phyloP scores from a whole-genome alignment of 2,329 filamentous ascomycete genomes.

The Alternaria hordeiaustralica region DNA sequence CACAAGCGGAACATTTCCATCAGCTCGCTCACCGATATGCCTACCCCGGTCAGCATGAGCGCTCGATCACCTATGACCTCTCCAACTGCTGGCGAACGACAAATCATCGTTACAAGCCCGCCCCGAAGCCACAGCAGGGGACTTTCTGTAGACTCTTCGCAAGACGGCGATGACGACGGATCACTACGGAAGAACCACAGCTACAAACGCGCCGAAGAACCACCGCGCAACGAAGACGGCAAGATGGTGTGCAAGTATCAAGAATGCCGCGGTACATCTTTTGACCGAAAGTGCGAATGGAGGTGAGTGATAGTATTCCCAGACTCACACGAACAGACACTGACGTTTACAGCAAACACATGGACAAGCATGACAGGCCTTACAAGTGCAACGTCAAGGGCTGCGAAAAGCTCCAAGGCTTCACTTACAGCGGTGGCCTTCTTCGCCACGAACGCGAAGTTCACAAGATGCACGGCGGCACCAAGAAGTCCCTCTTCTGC shows the following conservation, averaged over 20 bases:
- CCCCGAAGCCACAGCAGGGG: slow-evolving; percentile 24
- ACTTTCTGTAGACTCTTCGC: slow-evolving; percentile 39
- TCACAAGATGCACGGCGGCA: slow-evolving; percentile 86
- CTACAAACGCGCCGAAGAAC: slow-evolving; percentile 55
- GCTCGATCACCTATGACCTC: slow-evolving; percentile 40
- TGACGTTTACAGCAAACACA: slow-evolving; percentile 76
- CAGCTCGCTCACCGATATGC: slow-evolving; percentile 41
- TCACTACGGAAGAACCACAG: slow-evolving; percentile 46
- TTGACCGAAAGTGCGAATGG: slow-evolving; percentile 89
- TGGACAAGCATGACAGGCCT: slow-evolving; percentile 96
- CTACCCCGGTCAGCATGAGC: slow-evolving; percentile 44
- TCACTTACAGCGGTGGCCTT: slow-evolving; percentile 92
- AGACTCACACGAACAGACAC: slow-evolving; percentile 28
- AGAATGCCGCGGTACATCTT: slow-evolving; percentile 73
- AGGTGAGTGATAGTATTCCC: slow-evolving; percentile 67
- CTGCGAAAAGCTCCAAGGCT: slow-evolving; percentile 90
- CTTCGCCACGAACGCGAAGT: slow-evolving; percentile 92
- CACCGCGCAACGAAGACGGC: slow-evolving; percentile 70
- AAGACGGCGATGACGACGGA: slow-evolving; percentile 38
- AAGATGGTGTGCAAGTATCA: slow-evolving; percentile 74
- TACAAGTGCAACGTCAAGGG: slow-evolving; percentile 84
- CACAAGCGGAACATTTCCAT: slow-evolving; percentile 43
- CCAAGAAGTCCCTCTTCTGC: slow-evolving; percentile 86
- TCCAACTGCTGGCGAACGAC: slow-evolving; percentile 30
- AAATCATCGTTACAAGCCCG: slow-evolving; percentile 31